A percentile compares a stretch with the other conserved stretches of the same genome.
These are phyloP conservation scores for Sclerotinia trifoliorum DNA, from an alignment of 2,329 filamentous ascomycete species.

Conservation along the genomic window DNA sequence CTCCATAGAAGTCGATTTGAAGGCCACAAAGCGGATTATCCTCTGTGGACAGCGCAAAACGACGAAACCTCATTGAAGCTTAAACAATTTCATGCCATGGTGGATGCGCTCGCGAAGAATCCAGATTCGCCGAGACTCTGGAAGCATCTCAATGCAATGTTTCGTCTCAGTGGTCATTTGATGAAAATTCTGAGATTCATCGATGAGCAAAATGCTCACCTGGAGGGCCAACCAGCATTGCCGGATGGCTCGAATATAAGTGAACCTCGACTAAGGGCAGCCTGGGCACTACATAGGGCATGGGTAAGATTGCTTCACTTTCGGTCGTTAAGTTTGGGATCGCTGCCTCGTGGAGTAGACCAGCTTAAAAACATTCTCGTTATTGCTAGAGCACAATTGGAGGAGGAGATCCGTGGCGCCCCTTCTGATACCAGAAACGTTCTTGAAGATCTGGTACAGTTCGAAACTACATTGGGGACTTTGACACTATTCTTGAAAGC, in stretches of 20 bases:
- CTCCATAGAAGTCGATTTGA: not conserved
- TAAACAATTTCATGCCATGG: slow-evolving; percentile 1
- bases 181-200: slow-evolving; percentile 14
- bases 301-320: slow-evolving; percentile 28
- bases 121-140: not conserved
- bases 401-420: slow-evolving; percentile 15
- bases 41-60: not conserved
- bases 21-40: slow-evolving; percentile 16
- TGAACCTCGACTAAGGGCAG: not conserved
- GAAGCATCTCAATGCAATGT: slow-evolving; percentile 13
- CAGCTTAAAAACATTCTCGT: slow-evolving; percentile 18
- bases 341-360: not conserved
- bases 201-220: slow-evolving; percentile 6
- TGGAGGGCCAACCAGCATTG: not conserved
- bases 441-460: not conserved
- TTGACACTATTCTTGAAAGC: slow-evolving; percentile 5
- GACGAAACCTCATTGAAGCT: slow-evolving; percentile 3
- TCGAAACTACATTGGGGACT: not conserved
- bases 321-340: slow-evolving; percentile 22
- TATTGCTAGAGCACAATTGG: slow-evolving; percentile 12
- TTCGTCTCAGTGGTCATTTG: slow-evolving; percentile 11
- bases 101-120: not conserved
- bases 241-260: slow-evolving; percentile 22
- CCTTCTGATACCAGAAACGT: not conserved
- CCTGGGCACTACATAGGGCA: slow-evolving; percentile 26